Base-by-base conservation (phyloP, 2,329 filamentous ascomycete species). In the Xylogone sp. region DNA sequence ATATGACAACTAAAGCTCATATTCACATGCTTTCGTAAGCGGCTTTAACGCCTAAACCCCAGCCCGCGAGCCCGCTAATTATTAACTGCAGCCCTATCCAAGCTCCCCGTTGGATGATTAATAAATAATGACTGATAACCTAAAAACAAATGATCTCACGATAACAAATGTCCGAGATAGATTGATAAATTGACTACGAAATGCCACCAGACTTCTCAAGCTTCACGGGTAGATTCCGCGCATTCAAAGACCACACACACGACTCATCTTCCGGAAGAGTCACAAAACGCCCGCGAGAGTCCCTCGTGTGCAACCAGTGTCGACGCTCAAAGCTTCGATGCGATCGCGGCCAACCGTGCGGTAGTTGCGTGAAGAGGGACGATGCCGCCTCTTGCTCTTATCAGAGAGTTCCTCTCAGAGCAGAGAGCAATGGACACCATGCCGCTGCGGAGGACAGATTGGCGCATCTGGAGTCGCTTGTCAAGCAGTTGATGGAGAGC, bases 321-420 rank as follows among this genome's bases (percentile, higher is more conserved):
- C 46, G 49, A 29, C 46, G 42, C 24, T 48, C 52, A n/a, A 61
- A 61, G 46, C 21, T 61, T 18, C 53, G 53, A 52, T 61, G 59
- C 43, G 59, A 61, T 46, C 57, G 54, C 13, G 45, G 27, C 3
- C 31, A 53, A 16, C 59, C 59, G 20, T 61, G 59, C 45, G 42
- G 46, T n/a, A 51, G 46, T 24, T 61, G 59, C 22, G n/a, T 54
- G 19, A 52, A 49, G 21, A 53, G 53, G 49, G 52, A 51, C 27
- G 46, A 48, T 3, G 60, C 60, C n/a, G 27, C 22, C 3, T 20
- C n/a, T 16, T 61, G 59, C 49, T 48, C 21, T 21, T 59, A 59
- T 43, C 46, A 48, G 18, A 19, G 34, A 19, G n/a, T n/a, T n/a
- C 27, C 44, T 21, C 12, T 39, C 8, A 21, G n/a, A 45, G 3